Evolutionary conservation across 2,329 filamentous ascomycete species (phyloP).

Genomic region (Thermomyces lanuginosus): DNA sequence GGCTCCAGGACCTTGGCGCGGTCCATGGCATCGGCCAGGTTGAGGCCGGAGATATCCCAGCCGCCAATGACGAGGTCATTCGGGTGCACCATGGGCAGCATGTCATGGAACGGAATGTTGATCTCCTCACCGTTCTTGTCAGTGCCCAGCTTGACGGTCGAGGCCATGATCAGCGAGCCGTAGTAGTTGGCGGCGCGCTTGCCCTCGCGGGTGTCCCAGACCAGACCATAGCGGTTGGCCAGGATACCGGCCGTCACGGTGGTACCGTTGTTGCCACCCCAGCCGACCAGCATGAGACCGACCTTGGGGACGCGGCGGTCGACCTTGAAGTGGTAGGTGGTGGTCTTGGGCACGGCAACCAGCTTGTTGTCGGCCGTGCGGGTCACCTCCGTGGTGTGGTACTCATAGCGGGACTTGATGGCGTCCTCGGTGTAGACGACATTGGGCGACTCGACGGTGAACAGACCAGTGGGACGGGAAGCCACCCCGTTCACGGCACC

Average conservation of each 20-base stretch:
- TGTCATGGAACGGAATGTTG: constrained; percentile 88
- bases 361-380: constrained; percentile 57
- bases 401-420: constrained; percentile 89
- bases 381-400: constrained; percentile 77
- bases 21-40: constrained; percentile 85
- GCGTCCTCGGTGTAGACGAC: constrained; percentile 75
- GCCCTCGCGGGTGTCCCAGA: constrained; percentile 90
- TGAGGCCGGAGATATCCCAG: constrained; percentile 91
- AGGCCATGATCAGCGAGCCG: constrained; percentile 91
- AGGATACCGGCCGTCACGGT: constrained; percentile 95
- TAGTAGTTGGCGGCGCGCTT: constrained; percentile 85
- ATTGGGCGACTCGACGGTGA: constrained; percentile 81
- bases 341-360: constrained; percentile 73
- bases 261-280: constrained; percentile 95
- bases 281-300: constrained; percentile 93
- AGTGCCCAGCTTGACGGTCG: constrained; percentile 88
- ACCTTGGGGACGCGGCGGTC: constrained; percentile 84
- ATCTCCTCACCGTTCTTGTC: constrained; percentile 78
- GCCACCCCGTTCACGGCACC: constrained; percentile 39
- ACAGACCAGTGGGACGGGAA: constrained; percentile 39
- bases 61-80: constrained; percentile 90
- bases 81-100: constrained; percentile 92
- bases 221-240: constrained; percentile 72
- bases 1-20: constrained; percentile 89
- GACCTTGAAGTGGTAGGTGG: constrained; percentile 92